Conservation (phyloP, 2,329 filamentous ascomycete species). For the Ceratocystis huliohia region DNA sequence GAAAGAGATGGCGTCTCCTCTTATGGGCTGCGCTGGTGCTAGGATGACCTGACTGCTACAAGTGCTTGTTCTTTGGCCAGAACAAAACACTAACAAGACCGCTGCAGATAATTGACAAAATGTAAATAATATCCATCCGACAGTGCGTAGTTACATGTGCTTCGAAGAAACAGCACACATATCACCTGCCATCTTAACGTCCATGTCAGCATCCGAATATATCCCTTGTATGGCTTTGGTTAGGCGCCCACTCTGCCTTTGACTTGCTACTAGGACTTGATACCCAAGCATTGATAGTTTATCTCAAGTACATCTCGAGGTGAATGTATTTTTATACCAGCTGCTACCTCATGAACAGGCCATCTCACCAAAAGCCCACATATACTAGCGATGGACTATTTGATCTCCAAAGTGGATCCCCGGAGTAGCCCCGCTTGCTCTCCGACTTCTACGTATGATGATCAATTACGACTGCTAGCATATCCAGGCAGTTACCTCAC, state of each 20-base stretch:
- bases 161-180: neutral
- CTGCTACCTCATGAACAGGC: neutral
- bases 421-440: neutral
- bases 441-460: neutral
- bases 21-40: no score
- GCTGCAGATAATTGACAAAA: no score
- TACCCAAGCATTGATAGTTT: neutral
- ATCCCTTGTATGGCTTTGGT: neutral
- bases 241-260: neutral
- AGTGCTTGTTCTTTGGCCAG: no score
- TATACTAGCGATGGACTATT: neutral
- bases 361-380: neutral
- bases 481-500: neutral
- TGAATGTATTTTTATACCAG: neutral
- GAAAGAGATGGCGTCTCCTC: no score
- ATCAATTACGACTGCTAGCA: neutral
- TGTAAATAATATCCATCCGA: neutral
- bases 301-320: neutral
- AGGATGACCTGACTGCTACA: no score
- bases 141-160: neutral
- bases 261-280: neutral
- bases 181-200: neutral
- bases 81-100: no score
- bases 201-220: neutral
- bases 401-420: constrained; percentile 3